Base-by-base conservation (phyloP, 164 flowering plant species). In the Aristolochia contorta region DNA sequence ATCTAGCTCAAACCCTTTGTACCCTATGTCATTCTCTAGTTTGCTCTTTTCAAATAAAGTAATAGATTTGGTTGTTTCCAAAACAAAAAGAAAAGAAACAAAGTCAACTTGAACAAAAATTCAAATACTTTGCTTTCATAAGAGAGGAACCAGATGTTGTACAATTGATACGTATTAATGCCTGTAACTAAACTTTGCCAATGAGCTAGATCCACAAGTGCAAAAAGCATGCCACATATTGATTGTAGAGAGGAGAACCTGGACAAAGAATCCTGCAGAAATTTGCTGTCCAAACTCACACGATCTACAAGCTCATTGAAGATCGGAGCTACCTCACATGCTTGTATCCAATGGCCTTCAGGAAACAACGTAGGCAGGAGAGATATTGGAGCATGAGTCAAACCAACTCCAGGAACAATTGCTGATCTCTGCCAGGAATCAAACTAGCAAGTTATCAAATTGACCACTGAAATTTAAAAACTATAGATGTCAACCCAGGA, bases 271-370 rank as follows among this genome's bases (percentile, higher is more conserved):
- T 84, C 86, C 69, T 89, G 97, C 18, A 94, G 65, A 71, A 94
- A 94, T 46, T 87, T 70, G 6, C 79, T 84, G 72, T 94, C 96
- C 79, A 89, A 82, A 73, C 99, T 94, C 54, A 94, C 96, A 15
- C 95, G 91, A 73, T 94, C 97, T 10, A 94, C 78, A 12, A 94
- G 89, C 70, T 94, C 99, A 71, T 84, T 94, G 74, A 94, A 91
- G 62, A 94, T 76, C 8, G 96, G 95, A 15, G 93, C 86, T 61
- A 94, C 56, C 52, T 89, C 96, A 74, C 97, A 85, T 56, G 96
- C 99, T 77, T 85, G 86, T 64, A 62, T 76, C 86, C 86, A 89
- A 23, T 85, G 70, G 69, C 71, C 73, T 69, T 80, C 78, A 0
- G 96, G 95, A 62, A 94, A 91, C 48, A 77, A 30, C 64, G 57